Base-by-base conservation (phyloP, 2,329 filamentous ascomycete species). In the Rhytidhysteron rufulum region DNA sequence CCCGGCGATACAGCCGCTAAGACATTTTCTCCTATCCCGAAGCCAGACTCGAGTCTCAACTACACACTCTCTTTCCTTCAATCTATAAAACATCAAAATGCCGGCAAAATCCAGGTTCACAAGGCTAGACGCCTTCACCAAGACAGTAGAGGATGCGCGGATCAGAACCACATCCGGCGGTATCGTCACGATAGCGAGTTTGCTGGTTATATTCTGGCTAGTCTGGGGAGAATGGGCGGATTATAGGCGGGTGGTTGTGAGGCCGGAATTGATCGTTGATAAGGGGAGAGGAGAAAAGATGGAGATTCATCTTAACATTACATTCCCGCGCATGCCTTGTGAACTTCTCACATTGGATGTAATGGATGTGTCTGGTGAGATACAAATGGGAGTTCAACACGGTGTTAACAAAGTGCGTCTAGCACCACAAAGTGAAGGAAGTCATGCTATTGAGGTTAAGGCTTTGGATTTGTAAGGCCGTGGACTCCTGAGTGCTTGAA, bases 221-320 rank as follows among this genome's bases (percentile, higher is more conserved):
- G 79, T 89, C 19, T 90, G 87, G 83, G 89, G 90, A 67, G 93
- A 98, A 83, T 98, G 93, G 91, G 74, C 79, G 43, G 93, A 97
- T 59, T 98, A 96, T 69, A 79, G 89, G 55, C 80, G 84, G 60
- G 78, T 97, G 50, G 78, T 85, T 36, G 86, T 98, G 46, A 83
- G 89, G 62, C 91, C 93, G 5, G 93, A 98, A 72, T 71, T 98
- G 55, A 82, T 98, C 44, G 93, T 98, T 16, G 94, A 98, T 65
- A 96, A 97, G 71, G 89, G 89, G 52, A 79, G 93, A 86, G 89
- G 88, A 89, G 90, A 98, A 75, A 88, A 91, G 68, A 97, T 98
- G 91, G 93, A 97, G 66, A 98, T 98, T 51, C 89, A 95, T 66
- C 79, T 98, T 68, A 98, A 98, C 72, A 83, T 98, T 44, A 93